Evolutionary conservation across 108 stramenopile species (phyloP).

Genomic region (Cyclotella sp.): DNA sequence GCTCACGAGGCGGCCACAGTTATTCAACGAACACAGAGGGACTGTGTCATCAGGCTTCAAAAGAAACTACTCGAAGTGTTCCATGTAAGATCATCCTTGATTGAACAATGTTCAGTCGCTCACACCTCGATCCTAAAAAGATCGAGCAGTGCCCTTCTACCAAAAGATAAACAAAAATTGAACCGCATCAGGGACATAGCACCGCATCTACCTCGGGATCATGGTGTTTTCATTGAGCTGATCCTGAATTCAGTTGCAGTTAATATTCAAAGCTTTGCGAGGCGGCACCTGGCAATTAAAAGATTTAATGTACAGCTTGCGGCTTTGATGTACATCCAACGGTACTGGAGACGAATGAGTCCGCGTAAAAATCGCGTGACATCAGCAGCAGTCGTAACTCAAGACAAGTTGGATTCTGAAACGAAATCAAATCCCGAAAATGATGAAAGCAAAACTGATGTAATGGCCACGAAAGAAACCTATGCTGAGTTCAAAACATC

Average conservation of each 20-base stretch:
- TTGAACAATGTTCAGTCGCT: neutral
- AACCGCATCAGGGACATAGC: constrained; percentile 43
- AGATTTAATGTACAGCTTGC: constrained; percentile 10
- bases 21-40: constrained; percentile 42
- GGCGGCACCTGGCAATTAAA: constrained; percentile 26
- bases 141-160: constrained; percentile 34
- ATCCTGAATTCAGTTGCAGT: constrained; percentile 50
- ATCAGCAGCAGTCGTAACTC: too few relatives aligned
- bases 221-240: constrained; percentile 48
- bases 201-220: constrained; percentile 41
- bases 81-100: neutral
- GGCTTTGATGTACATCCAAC: constrained; percentile 6
- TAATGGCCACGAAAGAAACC: too few relatives aligned
- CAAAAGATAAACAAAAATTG: constrained; percentile 25
- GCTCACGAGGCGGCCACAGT: constrained; percentile 31
- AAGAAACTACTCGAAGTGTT: constrained; percentile 29
- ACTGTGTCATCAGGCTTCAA: constrained; percentile 23
- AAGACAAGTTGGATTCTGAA: neutral
- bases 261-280: constrained; percentile 41
- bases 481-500: too few relatives aligned
- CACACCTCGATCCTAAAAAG: neutral
- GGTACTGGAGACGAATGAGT: neutral
- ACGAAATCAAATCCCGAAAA: too few relatives aligned
- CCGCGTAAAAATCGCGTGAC: neutral
- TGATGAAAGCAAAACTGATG: too few relatives aligned